Conservation (phyloP, 768 basidiomycete genomes). For the Pleurotus cornucopiae region DNA sequence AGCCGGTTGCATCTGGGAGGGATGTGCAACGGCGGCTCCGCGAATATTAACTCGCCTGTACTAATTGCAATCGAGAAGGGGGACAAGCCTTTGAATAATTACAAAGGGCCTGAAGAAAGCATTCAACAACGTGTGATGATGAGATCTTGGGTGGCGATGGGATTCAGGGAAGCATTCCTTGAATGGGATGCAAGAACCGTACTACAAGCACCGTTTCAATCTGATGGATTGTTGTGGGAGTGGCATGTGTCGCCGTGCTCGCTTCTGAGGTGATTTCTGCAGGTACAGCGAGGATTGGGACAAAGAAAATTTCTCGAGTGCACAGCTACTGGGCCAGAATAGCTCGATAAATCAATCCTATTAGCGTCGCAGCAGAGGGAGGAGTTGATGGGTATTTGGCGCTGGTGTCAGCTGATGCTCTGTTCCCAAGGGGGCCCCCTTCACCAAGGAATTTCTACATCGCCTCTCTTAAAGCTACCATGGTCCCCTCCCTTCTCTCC, state of each 20-base stretch:
- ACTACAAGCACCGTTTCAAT: constrained; percentile 1
- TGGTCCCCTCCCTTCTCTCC: background rate
- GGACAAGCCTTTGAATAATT: no score
- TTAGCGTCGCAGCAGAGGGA: background rate
- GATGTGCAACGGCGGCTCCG: no score
- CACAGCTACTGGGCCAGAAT: background rate
- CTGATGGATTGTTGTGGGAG: background rate
- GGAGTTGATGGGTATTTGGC: constrained; percentile 6
- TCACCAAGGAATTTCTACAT: constrained; percentile 8
- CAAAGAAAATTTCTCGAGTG: background rate
- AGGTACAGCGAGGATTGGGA: background rate
- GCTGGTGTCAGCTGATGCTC: constrained; percentile 5
- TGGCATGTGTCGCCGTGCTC: no score
- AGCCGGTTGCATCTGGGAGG: no score
- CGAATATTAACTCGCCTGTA: no score
- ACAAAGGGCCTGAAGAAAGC: no score
- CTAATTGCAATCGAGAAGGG: no score
- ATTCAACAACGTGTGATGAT: no score
- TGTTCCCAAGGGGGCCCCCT: constrained; percentile 8
- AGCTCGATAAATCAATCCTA: no score
- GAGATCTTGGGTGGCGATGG: background rate
- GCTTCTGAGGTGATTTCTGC: background rate
- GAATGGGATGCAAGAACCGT: background rate
- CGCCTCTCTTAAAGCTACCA: constrained; percentile 8
- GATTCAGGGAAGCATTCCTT: background rate